Base-by-base conservation (phyloP, 495 filamentous ascomycete species). In the Aspergillus campestris region DNA sequence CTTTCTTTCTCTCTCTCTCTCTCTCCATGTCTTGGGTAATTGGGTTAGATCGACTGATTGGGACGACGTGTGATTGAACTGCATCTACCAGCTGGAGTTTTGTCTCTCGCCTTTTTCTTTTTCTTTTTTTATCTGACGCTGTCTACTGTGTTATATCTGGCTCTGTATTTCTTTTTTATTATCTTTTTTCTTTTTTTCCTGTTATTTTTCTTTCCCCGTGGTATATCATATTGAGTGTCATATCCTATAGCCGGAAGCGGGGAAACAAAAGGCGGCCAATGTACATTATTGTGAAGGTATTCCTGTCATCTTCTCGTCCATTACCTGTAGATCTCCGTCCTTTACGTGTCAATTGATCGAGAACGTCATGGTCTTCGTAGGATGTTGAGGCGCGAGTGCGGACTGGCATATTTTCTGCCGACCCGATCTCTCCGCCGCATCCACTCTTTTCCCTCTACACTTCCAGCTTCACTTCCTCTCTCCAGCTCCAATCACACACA, bases 211-310 rank as follows among this genome's bases (percentile, higher is more conserved):
- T 48, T 51, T 53, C 47, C 53, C 50, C 47, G 48, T 49, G 48
- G 43, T 51, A 49, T 58, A 52, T 55, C 49, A 24, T 54, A 44
- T 53, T 45, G 34, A 43, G 35, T 42, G 50, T 32, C 52, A 50
- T 50, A 43, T 50, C 45, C 41, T 52, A 48, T 46, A 48, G 40
- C 44, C 46, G 46, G 50, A 50, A 43, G 49, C 45, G 18, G 47
- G 50, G 48, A 47, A 51, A 24, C 18, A 24, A 51, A 50, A 47
- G 52, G 48, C 49, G 57, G 58, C 62, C 59, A 65, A 63, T 69
- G 67, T 71, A 71, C 61, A 71, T 69, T 71, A 70, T 24, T 24
- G 18, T 24, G 18, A 24, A 24, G 18, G 18, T 24, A 4, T 24
- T 24, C 18, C 18, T 24, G 18, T 67, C 57, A 61, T 61, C 59